Percentiles rank a stretch among this genome's conserved stretches.
These are phyloP conservation scores for Phytopythium mirpurense DNA, from an alignment of 352 stramenopile genomes.

Conservation along the genomic window DNA sequence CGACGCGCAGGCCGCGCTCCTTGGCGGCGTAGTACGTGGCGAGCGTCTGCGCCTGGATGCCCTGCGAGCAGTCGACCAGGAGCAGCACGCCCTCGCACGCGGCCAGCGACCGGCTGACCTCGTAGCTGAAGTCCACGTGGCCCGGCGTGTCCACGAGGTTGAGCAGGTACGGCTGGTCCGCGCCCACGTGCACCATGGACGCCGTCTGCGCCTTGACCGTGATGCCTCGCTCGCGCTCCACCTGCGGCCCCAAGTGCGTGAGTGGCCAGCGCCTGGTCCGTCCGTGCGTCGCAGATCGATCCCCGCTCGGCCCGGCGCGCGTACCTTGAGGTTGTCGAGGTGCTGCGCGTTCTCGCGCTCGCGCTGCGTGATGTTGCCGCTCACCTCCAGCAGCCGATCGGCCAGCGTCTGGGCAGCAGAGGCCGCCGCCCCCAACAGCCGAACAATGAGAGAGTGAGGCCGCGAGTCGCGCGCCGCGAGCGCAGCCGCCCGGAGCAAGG, in stretches of 20 bases:
- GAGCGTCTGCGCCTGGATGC: constrained; percentile 98
- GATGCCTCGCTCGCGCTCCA: constrained; percentile 97
- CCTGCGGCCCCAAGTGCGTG: too few species aligned
- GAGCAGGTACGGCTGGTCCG: constrained; percentile 72
- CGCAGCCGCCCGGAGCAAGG: too few species aligned
- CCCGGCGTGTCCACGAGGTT: constrained; percentile 97
- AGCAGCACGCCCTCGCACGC: constrained; percentile 97
- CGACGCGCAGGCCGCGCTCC: constrained; percentile 94
- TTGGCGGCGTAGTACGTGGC: constrained; percentile 95
- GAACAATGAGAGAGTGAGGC: too few species aligned
- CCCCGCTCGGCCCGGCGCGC: too few species aligned
- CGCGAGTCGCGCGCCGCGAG: too few species aligned
- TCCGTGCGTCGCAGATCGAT: too few species aligned
- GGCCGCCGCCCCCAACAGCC: not conserved
- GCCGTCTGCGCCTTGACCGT: constrained; percentile 98
- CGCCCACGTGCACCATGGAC: constrained; percentile 92
- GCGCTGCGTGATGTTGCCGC: constrained; percentile 85
- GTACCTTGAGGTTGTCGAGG: constrained; percentile 90
- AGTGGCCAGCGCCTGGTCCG: too few species aligned
- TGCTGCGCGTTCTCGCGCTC: constrained; percentile 82
- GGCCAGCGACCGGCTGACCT: constrained; percentile 94
- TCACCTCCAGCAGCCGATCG: constrained; percentile 87
- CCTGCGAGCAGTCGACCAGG: constrained; percentile 96
- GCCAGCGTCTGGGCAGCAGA: constrained; percentile 65
- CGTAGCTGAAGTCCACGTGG: constrained; percentile 98